A percentile compares a stretch with the other conserved stretches of the same genome.
Evolutionary conservation across 2,329 filamentous ascomycete species (phyloP).

Genomic region (Neurospora sp.): DNA sequence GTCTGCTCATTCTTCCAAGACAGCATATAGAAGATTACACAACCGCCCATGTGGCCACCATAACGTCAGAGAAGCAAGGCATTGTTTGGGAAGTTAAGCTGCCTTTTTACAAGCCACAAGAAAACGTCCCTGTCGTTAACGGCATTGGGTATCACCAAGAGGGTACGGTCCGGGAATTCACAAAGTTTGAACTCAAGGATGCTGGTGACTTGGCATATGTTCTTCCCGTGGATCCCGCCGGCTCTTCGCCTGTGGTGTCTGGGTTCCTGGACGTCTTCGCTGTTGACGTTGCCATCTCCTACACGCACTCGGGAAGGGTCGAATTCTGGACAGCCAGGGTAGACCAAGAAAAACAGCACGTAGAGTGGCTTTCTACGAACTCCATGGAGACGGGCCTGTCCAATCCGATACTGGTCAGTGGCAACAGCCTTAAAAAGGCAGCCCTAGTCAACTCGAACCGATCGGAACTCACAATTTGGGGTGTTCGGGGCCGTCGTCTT

Average conservation of each 20-base stretch:
- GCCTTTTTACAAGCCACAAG: constrained; percentile 32
- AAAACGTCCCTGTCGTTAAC: constrained; percentile 3
- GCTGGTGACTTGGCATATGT: constrained; percentile 54
- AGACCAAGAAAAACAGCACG: constrained; percentile 43
- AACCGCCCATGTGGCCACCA: constrained; percentile 65
- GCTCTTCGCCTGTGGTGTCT: constrained; percentile 57
- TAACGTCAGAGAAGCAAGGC: constrained; percentile 68
- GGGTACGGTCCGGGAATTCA: constrained; percentile 53
- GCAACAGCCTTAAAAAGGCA: constrained; percentile 77
- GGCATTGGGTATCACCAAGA: constrained; percentile 16
- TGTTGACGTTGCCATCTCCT: constrained; percentile 76
- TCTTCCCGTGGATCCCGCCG: constrained; percentile 78
- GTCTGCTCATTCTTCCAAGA: constrained; percentile 64
- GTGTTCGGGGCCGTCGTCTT: constrained; percentile 68
- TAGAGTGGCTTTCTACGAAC: constrained; percentile 77
- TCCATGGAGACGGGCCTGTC: constrained; percentile 68
- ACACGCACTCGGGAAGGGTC: constrained; percentile 63
- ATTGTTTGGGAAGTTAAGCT: constrained; percentile 71
- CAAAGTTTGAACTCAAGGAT: constrained; percentile 56
- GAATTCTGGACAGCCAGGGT: constrained; percentile 80
- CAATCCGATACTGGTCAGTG: constrained; percentile 69
- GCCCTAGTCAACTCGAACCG: constrained; percentile 67
- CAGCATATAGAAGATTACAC: constrained; percentile 45
- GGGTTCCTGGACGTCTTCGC: constrained; percentile 81
- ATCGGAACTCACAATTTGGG: constrained; percentile 81